Conservation (phyloP, 257 asterid species). For the Fraxinus pennsylvanica region DNA sequence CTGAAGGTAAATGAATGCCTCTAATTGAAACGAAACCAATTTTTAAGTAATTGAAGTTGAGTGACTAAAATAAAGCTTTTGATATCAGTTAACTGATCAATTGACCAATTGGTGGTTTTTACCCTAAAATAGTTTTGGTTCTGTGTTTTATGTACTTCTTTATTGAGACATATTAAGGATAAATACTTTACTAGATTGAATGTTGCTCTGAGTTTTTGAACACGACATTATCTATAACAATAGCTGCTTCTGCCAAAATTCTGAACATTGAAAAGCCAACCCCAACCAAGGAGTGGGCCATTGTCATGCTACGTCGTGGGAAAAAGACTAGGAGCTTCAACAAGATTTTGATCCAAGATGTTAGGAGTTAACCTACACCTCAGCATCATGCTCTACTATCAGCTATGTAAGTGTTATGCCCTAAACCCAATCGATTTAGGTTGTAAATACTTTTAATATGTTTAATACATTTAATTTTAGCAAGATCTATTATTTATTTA, state of each 20-base stretch:
- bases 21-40: neutral
- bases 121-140: neutral
- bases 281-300: slow-evolving; percentile 61
- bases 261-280: slow-evolving; percentile 27
- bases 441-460: too few species aligned
- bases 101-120: too few species aligned
- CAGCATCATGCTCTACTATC: too few species aligned
- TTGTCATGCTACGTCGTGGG: slow-evolving; percentile 71
- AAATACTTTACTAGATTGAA: neutral
- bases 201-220: neutral
- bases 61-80: too few species aligned
- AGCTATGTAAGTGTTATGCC: too few species aligned
- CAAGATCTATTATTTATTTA: too few species aligned
- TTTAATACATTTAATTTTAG: too few species aligned
- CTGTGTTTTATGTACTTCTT: neutral
- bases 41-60: too few species aligned
- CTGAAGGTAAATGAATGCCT: neutral
- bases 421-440: too few species aligned
- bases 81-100: too few species aligned
- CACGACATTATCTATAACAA: slow-evolving; percentile 16
- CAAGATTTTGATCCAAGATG: slow-evolving; percentile 23
- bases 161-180: neutral
- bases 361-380: too few species aligned
- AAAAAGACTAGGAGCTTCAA: slow-evolving; percentile 37
- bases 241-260: slow-evolving; percentile 46